These are phyloP conservation scores for Talaromyces sp. DNA, from an alignment of 2,329 filamentous ascomycete genomes.

Conservation along the genomic window DNA sequence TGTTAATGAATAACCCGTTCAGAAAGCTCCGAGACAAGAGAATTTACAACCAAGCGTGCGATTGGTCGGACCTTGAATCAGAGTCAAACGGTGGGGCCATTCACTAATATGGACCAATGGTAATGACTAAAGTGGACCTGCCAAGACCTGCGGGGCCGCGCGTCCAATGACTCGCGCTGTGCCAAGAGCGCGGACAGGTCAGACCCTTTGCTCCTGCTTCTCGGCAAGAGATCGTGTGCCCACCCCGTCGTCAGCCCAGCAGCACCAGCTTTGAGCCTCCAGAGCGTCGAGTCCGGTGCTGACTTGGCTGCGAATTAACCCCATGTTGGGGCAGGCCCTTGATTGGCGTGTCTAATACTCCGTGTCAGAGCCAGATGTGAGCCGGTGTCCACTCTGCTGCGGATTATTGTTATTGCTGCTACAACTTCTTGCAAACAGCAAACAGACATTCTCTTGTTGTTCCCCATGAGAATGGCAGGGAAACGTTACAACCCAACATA, in stretches of 20 bases:
- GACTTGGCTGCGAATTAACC: neutral
- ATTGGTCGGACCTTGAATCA: neutral
- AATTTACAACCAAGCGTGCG: neutral
- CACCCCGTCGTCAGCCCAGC: neutral
- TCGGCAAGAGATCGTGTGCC: neutral
- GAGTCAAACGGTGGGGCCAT: neutral
- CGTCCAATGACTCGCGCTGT: neutral
- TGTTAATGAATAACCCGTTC: no score
- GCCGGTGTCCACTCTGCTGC: neutral
- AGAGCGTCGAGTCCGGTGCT: neutral
- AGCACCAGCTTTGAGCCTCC: neutral
- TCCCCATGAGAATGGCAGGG: neutral
- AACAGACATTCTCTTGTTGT: neutral
- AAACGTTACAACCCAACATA: neutral
- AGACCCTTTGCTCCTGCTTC: neutral
- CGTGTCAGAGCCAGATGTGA: neutral
- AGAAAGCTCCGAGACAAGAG: neutral
- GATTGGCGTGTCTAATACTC: neutral
- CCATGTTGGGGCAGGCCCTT: neutral
- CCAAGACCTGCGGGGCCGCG: neutral
- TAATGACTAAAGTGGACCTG: neutral
- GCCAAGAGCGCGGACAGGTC: neutral
- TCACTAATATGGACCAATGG: neutral
- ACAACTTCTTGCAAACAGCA: neutral
- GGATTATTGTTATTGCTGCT: neutral